These are phyloP conservation scores for Trichoderma semiorbis DNA, from an alignment of 2,329 filamentous ascomycete species.

Conservation along the genomic window DNA sequence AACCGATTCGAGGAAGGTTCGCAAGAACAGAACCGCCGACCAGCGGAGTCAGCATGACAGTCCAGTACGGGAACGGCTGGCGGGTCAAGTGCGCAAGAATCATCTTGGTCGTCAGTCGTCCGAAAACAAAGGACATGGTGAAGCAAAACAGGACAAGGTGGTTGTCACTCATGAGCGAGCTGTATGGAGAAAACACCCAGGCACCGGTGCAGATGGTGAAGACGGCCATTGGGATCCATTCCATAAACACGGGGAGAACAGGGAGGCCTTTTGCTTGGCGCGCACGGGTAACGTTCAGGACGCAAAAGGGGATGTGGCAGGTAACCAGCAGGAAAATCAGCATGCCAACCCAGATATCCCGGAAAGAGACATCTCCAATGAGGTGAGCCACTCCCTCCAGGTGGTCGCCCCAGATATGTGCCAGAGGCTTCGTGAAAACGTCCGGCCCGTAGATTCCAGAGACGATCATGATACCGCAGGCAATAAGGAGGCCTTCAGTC, in stretches of 20 bases:
- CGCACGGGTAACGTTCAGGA: constrained; percentile 78
- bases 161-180: constrained; percentile 75
- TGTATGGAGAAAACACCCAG: constrained; percentile 90
- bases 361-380: constrained; percentile 70
- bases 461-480: constrained; percentile 77
- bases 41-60: constrained; percentile 81
- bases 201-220: constrained; percentile 71
- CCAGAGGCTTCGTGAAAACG: constrained; percentile 78
- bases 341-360: constrained; percentile 81
- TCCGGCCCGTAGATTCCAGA: constrained; percentile 85
- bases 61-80: constrained; percentile 97
- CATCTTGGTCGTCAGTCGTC: constrained; percentile 97
- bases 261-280: constrained; percentile 69
- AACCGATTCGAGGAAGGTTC: constrained; percentile 75
- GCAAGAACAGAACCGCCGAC: constrained; percentile 78
- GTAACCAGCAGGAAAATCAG: constrained; percentile 63
- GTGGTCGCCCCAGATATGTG: constrained; percentile 58
- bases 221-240: constrained; percentile 88
- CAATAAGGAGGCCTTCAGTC: constrained; percentile 90
- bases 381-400: constrained; percentile 52
- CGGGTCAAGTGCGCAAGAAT: constrained; percentile 91
- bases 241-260: constrained; percentile 77
- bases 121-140: constrained; percentile 95
- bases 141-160: constrained; percentile 88
- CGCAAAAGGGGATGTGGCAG: constrained; percentile 82